Conservation (phyloP, 225 moss, liverwort and hornwort genomes). For the Thuidium tamariscinum region DNA sequence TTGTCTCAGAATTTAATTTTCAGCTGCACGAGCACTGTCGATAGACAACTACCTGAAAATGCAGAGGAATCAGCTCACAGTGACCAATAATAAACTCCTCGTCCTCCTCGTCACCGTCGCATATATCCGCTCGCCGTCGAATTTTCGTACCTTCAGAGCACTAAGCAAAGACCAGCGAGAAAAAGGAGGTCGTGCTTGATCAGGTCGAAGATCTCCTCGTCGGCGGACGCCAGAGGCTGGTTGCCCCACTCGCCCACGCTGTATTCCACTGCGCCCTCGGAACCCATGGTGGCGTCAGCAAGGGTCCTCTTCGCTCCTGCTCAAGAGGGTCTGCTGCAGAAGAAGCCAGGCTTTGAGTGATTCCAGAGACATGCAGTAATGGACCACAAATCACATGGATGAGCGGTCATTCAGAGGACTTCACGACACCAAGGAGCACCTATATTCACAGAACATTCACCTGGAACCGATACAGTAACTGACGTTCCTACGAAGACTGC, state of each 20-base stretch:
- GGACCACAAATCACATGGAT: neutral
- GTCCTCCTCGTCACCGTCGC: neutral
- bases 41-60: neutral
- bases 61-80: neutral
- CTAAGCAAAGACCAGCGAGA: neutral
- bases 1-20: neutral
- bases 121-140: neutral
- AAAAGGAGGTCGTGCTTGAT: conserved; percentile 28
- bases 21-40: neutral
- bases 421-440: neutral
- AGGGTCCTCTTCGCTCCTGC: neutral
- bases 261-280: neutral
- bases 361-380: neutral
- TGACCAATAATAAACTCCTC: neutral
- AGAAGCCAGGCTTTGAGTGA: no score
- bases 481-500: neutral
- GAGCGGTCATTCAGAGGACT: neutral
- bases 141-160: neutral
- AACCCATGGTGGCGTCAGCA: conserved; percentile 2
- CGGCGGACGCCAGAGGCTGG: conserved; percentile 14
- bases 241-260: conserved; percentile 33
- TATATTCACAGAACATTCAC: neutral
- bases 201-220: conserved; percentile 40
- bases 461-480: no score
- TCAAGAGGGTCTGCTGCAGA: neutral